Evolutionary conservation across 768 basidiomycete genomes (phyloP).

Genomic region (Hygrophoropsis aurantiaca): DNA sequence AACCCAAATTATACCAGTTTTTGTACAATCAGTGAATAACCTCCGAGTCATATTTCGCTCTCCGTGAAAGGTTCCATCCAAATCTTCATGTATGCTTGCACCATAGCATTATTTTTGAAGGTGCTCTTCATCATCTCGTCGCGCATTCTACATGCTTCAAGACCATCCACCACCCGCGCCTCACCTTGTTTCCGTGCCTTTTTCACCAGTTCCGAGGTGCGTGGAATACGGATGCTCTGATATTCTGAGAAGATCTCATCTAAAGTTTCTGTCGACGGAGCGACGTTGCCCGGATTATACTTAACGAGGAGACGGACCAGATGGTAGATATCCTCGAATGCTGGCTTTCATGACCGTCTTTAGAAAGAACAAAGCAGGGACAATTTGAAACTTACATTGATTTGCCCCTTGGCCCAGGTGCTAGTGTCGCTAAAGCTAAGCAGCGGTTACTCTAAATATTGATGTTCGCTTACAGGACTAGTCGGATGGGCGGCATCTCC

Average conservation of each 20-base stretch:
- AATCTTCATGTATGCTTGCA: background rate
- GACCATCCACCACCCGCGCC: constrained; percentile 31
- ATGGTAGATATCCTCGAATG: constrained; percentile 41
- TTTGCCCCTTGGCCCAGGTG: constrained; percentile 49
- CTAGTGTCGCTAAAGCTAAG: constrained; percentile 16
- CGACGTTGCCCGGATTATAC: constrained; percentile 25
- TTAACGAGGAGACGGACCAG: constrained; percentile 32
- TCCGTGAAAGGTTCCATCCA: constrained; percentile 8
- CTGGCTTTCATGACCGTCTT: constrained; percentile 4
- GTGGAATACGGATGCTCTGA: constrained; percentile 33
- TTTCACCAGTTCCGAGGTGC: constrained; percentile 36
- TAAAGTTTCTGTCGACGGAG: constrained; percentile 28
- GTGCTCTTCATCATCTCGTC: constrained; percentile 18
- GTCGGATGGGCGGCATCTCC: constrained; percentile 50
- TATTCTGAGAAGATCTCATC: constrained; percentile 31
- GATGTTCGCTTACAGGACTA: constrained; percentile 35
- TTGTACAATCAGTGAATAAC: background rate
- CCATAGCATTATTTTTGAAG: background rate
- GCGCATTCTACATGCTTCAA: constrained; percentile 28
- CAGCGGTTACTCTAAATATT: background rate
- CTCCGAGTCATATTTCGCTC: constrained; percentile 6
- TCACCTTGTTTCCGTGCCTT: constrained; percentile 36
- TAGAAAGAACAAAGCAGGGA: no score
- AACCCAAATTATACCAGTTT: background rate
- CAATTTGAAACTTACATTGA: constrained; percentile 15